Percentiles rank a stretch among this genome's conserved stretches.
phyloP scores from a whole-genome alignment of 352 stramenopile species.

The Phytophthora sansomeana region DNA sequence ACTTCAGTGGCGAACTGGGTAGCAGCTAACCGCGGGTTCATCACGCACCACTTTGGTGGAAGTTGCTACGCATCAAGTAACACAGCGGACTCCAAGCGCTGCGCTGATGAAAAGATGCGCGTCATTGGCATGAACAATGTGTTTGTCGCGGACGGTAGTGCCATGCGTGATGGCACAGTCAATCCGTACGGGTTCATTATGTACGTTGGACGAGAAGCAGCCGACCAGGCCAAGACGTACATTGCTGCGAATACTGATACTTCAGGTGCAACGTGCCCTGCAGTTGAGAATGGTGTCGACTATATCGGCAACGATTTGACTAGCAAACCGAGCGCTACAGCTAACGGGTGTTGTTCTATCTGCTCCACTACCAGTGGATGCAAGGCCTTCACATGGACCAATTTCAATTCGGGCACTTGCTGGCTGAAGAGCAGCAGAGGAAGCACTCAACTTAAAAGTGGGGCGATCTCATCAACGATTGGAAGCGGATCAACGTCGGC shows the following conservation, averaged over 20 bases:
- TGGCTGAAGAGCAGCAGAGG: conserved; percentile 61
- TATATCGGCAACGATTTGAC: conserved; percentile 58
- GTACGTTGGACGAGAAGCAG: conserved; percentile 67
- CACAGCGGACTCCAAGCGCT: conserved; percentile 48
- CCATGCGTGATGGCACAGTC: conserved; percentile 64
- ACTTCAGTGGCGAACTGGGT: conserved; percentile 58
- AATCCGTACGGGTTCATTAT: conserved; percentile 80
- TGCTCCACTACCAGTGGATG: conserved; percentile 39
- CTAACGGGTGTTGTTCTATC: conserved; percentile 45
- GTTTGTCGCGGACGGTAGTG: conserved; percentile 60
- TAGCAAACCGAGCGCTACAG: conserved; percentile 34
- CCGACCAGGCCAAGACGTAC: conserved; percentile 43
- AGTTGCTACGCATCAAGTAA: conserved; percentile 69
- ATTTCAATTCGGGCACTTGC: conserved; percentile 60
- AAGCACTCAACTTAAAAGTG: conserved; percentile 9
- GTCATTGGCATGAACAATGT: conserved; percentile 73
- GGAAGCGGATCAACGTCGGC: conserved; percentile 19
- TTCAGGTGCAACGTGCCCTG: conserved; percentile 28
- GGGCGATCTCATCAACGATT: conserved; percentile 28
- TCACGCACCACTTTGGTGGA: conserved; percentile 76
- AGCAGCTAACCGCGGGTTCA: conserved; percentile 27
- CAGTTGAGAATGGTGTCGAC: conserved; percentile 44
- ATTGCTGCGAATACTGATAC: conserved; percentile 25
- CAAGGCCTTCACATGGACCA: conserved; percentile 59
- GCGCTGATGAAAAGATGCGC: conserved; percentile 60